Conservation (phyloP, 257 asterid species). For the Scutellaria minor region DNA sequence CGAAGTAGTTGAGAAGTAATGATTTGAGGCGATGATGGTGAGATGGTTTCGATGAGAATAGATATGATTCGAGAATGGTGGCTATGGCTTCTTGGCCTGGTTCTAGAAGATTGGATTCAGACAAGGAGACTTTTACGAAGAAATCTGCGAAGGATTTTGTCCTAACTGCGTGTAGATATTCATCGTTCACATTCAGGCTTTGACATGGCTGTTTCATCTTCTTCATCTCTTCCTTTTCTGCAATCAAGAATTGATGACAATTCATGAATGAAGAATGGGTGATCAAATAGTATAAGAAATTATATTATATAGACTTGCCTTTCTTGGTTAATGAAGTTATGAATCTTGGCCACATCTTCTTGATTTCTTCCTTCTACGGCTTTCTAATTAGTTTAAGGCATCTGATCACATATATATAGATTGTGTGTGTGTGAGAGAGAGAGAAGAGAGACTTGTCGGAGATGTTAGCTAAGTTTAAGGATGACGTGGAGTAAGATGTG, state of each 20-base stretch:
- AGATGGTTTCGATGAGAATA: slow-evolving; percentile 38
- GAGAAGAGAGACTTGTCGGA: slow-evolving; percentile 36
- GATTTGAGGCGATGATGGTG: slow-evolving; percentile 47
- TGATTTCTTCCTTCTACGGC: not conserved
- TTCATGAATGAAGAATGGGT: too few relatives aligned
- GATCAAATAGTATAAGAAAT: too few relatives aligned
- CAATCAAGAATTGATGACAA: slow-evolving; percentile 19
- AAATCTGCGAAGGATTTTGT: slow-evolving; percentile 75
- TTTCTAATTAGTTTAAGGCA: not conserved
- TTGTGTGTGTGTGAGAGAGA: slow-evolving; percentile 2
- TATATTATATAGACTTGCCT: slow-evolving; percentile 35
- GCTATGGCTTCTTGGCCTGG: slow-evolving; percentile 64
- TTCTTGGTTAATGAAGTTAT: slow-evolving; percentile 34
- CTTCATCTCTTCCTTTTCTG: slow-evolving; percentile 44
- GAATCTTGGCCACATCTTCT: slow-evolving; percentile 55
- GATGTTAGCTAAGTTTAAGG: slow-evolving; percentile 47
- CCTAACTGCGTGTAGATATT: slow-evolving; percentile 66
- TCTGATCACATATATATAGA: not conserved
- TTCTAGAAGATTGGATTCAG: slow-evolving; percentile 58
- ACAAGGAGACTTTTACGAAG: slow-evolving; percentile 50
- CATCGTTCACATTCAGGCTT: slow-evolving; percentile 60
- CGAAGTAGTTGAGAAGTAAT: slow-evolving; percentile 58
- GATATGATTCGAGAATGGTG: slow-evolving; percentile 52
- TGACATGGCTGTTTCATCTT: slow-evolving; percentile 33
- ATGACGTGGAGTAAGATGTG: slow-evolving; percentile 39